Evolutionary conservation across 345 rosid species (phyloP).

Genomic region (Acer yangbiense): DNA sequence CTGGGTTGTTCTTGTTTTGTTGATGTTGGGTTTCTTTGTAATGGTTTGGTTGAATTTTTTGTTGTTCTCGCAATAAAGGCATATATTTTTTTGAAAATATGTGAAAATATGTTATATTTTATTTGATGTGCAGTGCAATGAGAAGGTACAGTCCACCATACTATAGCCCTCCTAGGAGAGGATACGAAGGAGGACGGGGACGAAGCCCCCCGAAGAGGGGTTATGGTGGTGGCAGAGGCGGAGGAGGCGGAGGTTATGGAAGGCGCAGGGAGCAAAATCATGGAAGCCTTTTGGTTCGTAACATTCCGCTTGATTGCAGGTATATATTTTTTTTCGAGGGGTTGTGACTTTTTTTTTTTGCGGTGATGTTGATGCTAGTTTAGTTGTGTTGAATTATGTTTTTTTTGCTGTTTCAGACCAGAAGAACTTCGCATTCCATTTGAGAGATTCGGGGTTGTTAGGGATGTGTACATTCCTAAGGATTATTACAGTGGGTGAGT

Average conservation of each 20-base stretch:
- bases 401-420: conserved; percentile 48
- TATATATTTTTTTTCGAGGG: conserved; percentile 18
- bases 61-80: neutral
- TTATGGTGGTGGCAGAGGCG: conserved; percentile 65
- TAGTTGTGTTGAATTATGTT: neutral
- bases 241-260: conserved; percentile 74
- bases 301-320: conserved; percentile 96
- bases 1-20: neutral
- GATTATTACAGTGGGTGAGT: conserved; percentile 93
- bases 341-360: neutral
- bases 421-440: conserved; percentile 87
- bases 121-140: conserved; percentile 45
- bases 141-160: conserved; percentile 85
- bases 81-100: neutral
- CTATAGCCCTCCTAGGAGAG: conserved; percentile 93
- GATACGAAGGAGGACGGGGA: conserved; percentile 64
- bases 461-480: conserved; percentile 91
- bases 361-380: neutral
- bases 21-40: neutral
- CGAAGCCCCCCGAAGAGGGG: conserved; percentile 80
- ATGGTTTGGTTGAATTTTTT: neutral
- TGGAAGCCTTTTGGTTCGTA: conserved; percentile 92
- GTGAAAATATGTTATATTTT: neutral
- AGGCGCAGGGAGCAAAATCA: conserved; percentile 72
- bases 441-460: conserved; percentile 85